Evolutionary conservation across 164 flowering plant species (phyloP).

Genomic region (Taxillus chinensis): DNA sequence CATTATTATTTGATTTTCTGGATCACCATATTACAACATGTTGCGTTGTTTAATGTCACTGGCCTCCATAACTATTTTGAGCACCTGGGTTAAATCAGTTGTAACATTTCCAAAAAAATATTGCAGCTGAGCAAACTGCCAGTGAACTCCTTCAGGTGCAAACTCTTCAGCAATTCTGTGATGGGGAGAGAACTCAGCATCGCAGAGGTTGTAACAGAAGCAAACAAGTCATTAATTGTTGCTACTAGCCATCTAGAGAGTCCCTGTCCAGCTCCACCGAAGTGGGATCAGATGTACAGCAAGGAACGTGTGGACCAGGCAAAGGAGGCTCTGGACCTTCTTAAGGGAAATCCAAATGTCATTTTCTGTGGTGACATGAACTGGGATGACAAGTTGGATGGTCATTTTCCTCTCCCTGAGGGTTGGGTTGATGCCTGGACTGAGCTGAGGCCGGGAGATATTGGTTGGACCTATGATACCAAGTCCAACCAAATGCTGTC

Average conservation of each 20-base stretch:
- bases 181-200: constrained; percentile 88
- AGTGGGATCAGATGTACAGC: constrained; percentile 89
- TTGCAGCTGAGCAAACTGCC: constrained; percentile 74
- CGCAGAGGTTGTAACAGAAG: constrained; percentile 45
- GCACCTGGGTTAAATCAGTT: not conserved
- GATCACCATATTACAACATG: too few species aligned
- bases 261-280: constrained; percentile 89
- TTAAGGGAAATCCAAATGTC: constrained; percentile 45
- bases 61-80: too few species aligned
- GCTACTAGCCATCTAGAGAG: constrained; percentile 98
- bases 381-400: constrained; percentile 93
- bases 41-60: too few species aligned
- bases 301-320: constrained; percentile 89
- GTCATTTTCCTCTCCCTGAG: constrained; percentile 56
- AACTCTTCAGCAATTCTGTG: constrained; percentile 51
- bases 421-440: constrained; percentile 90
- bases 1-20: too few species aligned
- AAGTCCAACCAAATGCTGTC: constrained; percentile 78
- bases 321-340: constrained; percentile 42
- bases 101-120: not conserved
- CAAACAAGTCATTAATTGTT: constrained; percentile 34
- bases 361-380: constrained; percentile 95
- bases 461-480: constrained; percentile 91
- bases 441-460: constrained; percentile 54
- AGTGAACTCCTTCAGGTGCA: constrained; percentile 51